Base-by-base conservation (phyloP, 2,329 filamentous ascomycete species). In the Raffaelea ambrosiae region DNA sequence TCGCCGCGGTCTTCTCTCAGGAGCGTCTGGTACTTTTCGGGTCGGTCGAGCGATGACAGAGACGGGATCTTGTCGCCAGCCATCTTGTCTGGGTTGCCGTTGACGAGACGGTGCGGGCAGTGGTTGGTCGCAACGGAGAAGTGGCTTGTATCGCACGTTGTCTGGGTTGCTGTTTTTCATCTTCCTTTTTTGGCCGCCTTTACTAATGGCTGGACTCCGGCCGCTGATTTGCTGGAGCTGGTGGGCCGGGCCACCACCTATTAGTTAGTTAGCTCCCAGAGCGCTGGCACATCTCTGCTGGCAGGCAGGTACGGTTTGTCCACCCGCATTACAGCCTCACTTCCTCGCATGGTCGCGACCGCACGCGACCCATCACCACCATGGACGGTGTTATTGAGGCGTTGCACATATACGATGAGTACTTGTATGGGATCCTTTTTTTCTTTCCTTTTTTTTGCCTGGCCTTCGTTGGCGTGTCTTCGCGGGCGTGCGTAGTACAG, bases 401-500 rank as follows among this genome's bases (percentile, higher is more conserved):
- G 63, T 76, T 98, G 61, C 91, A 97, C 73, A 89, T 98, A 64
- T 96, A 86, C 67, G 90, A 97, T 78, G 90, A 96, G 73, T 82
- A 90, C 69, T 88, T 90, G 90, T 95, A 71, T 61, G 77, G 44
- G 2, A 10, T 11, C 8, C 23, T 19, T 16, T 14, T 14, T n/a
- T 14, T 14, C n/a, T 14, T 2, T 18, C 7, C 29, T n/a, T 18
- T 4, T 44, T 29, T 5, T 9, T 31, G 3, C 10, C 33, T 44
- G 2, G 5, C 23, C 21, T n/a, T n/a, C n/a, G n/a, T n/a, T 3
- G 5, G 4, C 10, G 3, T 38, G 19, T 13, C 20, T 1, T 40
- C 9, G 14, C 11, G 23, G 22, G 14, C 3, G n/a, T n/a, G n/a
- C n/a, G n/a, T n/a, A n/a, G n/a, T n/a, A n/a, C n/a, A n/a, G n/a